These are phyloP conservation scores for Alloascoidea africana DNA, from an alignment of 805 yeast species.

Conservation along the genomic window DNA sequence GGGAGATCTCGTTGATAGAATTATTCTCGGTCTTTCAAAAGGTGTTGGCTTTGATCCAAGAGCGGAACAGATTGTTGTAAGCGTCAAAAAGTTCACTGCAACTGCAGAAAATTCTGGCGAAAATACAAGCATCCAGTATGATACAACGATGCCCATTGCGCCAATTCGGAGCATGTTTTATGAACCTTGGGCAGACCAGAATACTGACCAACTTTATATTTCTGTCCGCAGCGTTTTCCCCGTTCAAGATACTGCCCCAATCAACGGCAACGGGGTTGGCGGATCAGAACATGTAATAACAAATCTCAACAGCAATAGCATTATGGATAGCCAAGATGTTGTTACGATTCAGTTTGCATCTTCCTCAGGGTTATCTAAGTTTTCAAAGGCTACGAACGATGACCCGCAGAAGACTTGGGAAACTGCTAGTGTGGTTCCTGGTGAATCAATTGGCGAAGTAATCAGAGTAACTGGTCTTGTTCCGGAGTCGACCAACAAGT, in stretches of 20 bases:
- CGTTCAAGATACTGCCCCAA: no score
- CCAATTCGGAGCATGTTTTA: no score
- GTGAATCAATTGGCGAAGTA: conserved; percentile 58
- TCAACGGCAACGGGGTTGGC: no score
- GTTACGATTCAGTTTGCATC: conserved; percentile 21
- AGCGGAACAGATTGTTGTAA: conserved; percentile 52
- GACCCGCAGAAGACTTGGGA: conserved; percentile 39
- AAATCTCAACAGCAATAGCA: not conserved
- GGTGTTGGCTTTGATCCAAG: conserved; percentile 76
- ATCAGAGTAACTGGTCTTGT: conserved; percentile 49
- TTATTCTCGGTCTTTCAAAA: conserved; percentile 54
- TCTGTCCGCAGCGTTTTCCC: no score
- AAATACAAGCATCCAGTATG: no score
- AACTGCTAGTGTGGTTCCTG: conserved; percentile 56
- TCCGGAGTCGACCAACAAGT: conserved; percentile 19
- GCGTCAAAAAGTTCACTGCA: conserved; percentile 62
- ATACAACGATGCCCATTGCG: no score
- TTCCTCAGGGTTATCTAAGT: conserved; percentile 33
- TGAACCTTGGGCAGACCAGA: no score
- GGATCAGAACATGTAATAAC: no score
- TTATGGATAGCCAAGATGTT: not conserved
- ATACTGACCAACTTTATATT: conserved; percentile 14
- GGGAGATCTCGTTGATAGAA: conserved; percentile 76
- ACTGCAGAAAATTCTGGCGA: conserved; percentile 15
- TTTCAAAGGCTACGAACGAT: conserved; percentile 60